phyloP scores from a whole-genome alignment of 2,329 filamentous ascomycete genomes.

The Chaetomium olivaceum region DNA sequence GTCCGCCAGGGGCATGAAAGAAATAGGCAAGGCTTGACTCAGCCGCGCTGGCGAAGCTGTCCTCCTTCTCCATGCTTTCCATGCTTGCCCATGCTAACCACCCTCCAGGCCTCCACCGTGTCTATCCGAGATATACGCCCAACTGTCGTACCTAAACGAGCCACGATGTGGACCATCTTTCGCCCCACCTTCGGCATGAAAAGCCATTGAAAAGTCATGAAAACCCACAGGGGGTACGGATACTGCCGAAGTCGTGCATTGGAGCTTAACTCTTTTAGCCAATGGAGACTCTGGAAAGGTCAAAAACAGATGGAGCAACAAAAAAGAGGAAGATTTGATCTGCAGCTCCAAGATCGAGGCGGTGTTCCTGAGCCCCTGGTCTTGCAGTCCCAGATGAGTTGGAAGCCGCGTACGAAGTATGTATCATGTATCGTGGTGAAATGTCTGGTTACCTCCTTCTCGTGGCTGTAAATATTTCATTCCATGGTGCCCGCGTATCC shows the following conservation, averaged over 20 bases:
- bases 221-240: neutral
- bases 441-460: too few relatives aligned
- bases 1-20: neutral
- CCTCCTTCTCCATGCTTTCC: neutral
- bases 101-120: neutral
- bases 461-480: neutral
- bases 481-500: neutral
- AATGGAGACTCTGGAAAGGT: neutral
- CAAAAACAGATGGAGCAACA: neutral
- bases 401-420: neutral
- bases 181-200: neutral
- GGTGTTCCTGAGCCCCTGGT: too few relatives aligned
- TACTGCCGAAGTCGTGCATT: neutral
- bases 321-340: too few relatives aligned
- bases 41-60: neutral
- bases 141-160: conserved; percentile 8
- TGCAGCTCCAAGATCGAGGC: too few relatives aligned
- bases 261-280: neutral
- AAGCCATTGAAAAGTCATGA: too few relatives aligned
- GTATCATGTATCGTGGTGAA: neutral
- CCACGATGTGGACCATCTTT: neutral
- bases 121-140: conserved; percentile 10
- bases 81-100: conserved; percentile 3
- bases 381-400: neutral
- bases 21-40: neutral